Conservation (phyloP, 495 filamentous ascomycete species). For the Aspergillus heteromorphus region DNA sequence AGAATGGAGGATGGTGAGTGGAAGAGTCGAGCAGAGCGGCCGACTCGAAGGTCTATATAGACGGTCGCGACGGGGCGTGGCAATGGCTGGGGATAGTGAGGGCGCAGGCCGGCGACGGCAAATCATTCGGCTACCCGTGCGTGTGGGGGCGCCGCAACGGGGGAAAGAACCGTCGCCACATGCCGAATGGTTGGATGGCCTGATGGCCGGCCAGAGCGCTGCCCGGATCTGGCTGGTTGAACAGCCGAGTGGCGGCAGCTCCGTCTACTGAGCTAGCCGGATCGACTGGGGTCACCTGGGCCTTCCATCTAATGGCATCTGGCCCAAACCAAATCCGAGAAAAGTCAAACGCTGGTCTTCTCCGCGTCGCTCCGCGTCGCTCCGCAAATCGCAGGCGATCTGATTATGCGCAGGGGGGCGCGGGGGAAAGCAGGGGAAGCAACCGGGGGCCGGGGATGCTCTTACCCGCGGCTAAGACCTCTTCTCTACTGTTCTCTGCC, state of each 20-base stretch:
- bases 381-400: background rate
- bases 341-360: no score
- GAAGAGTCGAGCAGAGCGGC: background rate
- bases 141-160: constrained; percentile 16
- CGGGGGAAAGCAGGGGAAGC: background rate
- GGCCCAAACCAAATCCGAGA: background rate
- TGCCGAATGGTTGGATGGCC: constrained; percentile 15
- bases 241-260: background rate
- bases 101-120: constrained; percentile 17
- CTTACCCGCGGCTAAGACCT: constrained; percentile 2
- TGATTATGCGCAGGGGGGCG: background rate
- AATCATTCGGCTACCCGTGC: constrained; percentile 20
- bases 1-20: background rate
- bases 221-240: background rate
- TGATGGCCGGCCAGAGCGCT: background rate
- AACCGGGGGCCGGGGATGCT: background rate
- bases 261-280: background rate
- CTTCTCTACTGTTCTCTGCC: no score
- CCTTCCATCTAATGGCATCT: no score
- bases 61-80: constrained; percentile 5
- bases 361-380: no score
- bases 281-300: background rate
- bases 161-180: constrained; percentile 12
- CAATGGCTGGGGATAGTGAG: constrained; percentile 8
- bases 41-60: constrained; percentile 18